Evolutionary conservation across 2,329 filamentous ascomycete species (phyloP).

Genomic region (Alternaria infectoria): DNA sequence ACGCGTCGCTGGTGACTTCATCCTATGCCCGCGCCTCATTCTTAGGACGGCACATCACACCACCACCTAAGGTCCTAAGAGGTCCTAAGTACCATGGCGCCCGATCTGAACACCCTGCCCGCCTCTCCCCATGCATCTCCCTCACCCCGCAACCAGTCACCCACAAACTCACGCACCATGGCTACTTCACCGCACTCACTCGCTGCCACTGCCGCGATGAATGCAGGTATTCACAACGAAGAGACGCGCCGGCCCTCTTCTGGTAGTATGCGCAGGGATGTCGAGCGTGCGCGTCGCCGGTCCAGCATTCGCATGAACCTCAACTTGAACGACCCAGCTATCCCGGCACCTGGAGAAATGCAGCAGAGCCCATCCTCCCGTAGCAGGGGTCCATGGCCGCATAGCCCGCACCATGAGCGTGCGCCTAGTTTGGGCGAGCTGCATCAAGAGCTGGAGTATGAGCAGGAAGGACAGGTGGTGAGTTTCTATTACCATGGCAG

Average conservation of each 20-base stretch:
- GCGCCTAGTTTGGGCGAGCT: conserved; percentile 76
- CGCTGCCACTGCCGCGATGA: conserved; percentile 77
- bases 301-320: conserved; percentile 76
- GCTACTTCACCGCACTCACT: conserved; percentile 73
- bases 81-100: conserved; percentile 33
- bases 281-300: conserved; percentile 62
- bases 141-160: conserved; percentile 35
- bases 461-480: conserved; percentile 80
- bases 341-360: conserved; percentile 75
- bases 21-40: not conserved
- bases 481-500: conserved; percentile 29
- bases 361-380: conserved; percentile 52
- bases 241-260: conserved; percentile 57
- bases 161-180: conserved; percentile 50
- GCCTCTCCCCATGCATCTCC: conserved; percentile 53
- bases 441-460: conserved; percentile 78
- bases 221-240: conserved; percentile 74
- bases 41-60: conserved; percentile 11
- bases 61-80: conserved; percentile 8
- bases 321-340: conserved; percentile 71
- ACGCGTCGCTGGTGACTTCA: not conserved
- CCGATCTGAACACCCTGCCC: conserved; percentile 67
- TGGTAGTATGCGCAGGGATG: conserved; percentile 54
- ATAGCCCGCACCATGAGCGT: conserved; percentile 68
- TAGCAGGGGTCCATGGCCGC: conserved; percentile 44